Evolutionary conservation across 2,329 filamentous ascomycete species (phyloP), one percentile per base, ranked within the genome.

Genomic region (Gliomastix tumulicola): DNA sequence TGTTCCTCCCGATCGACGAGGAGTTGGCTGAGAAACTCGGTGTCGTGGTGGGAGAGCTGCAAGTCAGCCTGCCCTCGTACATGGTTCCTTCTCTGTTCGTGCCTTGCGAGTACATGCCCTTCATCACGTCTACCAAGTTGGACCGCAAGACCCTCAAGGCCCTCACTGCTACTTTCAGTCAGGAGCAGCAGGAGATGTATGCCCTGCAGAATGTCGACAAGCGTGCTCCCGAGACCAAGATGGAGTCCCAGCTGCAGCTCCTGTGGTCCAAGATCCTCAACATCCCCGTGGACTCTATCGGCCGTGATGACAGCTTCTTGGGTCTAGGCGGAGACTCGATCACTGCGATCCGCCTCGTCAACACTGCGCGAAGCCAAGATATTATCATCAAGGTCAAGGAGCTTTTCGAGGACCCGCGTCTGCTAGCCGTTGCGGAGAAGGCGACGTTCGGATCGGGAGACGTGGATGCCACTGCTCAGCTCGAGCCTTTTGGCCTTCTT

Each of bases 221-320:
- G 22, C 23, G 20, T 12, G 12, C 32, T 7, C 9, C 32, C 11
- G 32, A 34, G 3, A 20, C 20, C 21, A 12, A 11, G 4, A 22
- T 34, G 32, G 32, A 22, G 21, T 10, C 11, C 18, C 49, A 47
- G 2, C 42, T 65, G 7, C 53, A 46, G n/a, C 46, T 51, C 8
- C 50, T 68, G 17, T 76, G 71, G 69, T 54, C 62, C n/a, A 53
- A 55, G 4, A 58, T 70, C 3, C 50, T 69, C 2, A 32, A 32
- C 11, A 17, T 40, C 9, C 41, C 51, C 1, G 50, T 63, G 27
- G 57, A 65, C 6, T 50, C 9, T 2, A 32, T 37, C 4, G 22
- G 36, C 16, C 27, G 17, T 12, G 36, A 37, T 17, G 44, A 49
- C 34, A 44, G 44, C 30, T 55, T 55, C 33, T 45, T 55, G 10